These are phyloP conservation scores for Penicillium cosmopolitanum DNA, from an alignment of 495 filamentous ascomycete genomes.

Conservation along the genomic window DNA sequence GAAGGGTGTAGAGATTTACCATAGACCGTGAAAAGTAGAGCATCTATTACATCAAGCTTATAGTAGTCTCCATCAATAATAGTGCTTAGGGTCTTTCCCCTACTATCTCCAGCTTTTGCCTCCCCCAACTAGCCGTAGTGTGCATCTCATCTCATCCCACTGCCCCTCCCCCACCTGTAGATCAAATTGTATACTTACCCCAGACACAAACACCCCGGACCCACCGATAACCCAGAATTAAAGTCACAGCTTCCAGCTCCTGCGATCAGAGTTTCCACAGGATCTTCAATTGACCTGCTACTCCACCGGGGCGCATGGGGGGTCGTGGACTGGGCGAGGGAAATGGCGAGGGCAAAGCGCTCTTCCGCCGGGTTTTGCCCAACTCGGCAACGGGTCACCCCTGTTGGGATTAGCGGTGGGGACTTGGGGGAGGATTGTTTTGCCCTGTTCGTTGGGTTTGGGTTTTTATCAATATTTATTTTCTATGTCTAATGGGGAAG, in stretches of 20 bases:
- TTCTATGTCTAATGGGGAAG: too few species aligned
- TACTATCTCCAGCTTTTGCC: background rate
- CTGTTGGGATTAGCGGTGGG: slow-evolving; percentile 11
- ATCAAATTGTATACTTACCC: slow-evolving; percentile 11
- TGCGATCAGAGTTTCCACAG: slow-evolving; percentile 14
- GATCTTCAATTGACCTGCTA: slow-evolving; percentile 13
- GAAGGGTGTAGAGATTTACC: slow-evolving; percentile 7
- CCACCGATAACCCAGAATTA: background rate
- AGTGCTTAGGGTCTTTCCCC: background rate
- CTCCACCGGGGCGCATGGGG: slow-evolving; percentile 18
- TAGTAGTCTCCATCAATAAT: background rate
- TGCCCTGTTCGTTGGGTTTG: background rate
- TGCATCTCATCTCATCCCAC: background rate
- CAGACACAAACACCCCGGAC: slow-evolving; percentile 15
- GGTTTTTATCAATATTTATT: background rate
- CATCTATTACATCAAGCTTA: slow-evolving; percentile 7
- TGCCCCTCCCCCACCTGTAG: background rate
- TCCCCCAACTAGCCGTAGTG: background rate
- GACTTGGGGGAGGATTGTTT: slow-evolving; percentile 8
- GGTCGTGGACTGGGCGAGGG: background rate
- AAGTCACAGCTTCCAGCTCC: slow-evolving; percentile 7
- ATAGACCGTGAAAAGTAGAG: background rate
- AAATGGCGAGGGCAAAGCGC: slow-evolving; percentile 23
- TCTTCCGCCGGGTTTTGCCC: slow-evolving; percentile 17
- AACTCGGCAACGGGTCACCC: slow-evolving; percentile 10